Percentiles rank a stretch among this genome's conserved stretches.
These are phyloP conservation scores for Cryphonectria carpinicola DNA, from an alignment of 2,329 filamentous ascomycete genomes.

Conservation along the genomic window DNA sequence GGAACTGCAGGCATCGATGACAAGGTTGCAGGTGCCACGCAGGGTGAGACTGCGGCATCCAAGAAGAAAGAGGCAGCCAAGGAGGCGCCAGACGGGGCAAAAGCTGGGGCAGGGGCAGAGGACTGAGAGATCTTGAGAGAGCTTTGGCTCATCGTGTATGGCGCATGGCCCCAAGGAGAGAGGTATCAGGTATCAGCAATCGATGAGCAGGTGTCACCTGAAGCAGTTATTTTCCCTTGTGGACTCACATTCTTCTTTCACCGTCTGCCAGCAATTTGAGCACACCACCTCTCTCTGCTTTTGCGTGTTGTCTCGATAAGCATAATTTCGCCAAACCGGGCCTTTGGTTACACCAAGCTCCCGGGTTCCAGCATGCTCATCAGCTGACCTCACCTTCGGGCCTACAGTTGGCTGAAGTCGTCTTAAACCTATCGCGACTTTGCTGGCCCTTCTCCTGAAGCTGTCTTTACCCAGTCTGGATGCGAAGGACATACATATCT, in stretches of 20 bases:
- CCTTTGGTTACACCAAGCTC: background rate
- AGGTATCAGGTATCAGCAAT: background rate
- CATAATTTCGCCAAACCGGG: background rate
- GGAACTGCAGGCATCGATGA: slow-evolving; percentile 30
- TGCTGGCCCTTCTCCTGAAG: background rate
- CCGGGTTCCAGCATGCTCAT: background rate
- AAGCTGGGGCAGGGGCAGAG: slow-evolving; percentile 13
- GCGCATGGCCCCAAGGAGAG: background rate
- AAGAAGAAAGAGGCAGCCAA: slow-evolving; percentile 19
- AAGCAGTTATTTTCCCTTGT: background rate
- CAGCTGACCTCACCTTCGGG: background rate
- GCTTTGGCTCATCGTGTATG: background rate
- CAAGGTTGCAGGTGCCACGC: slow-evolving; percentile 36
- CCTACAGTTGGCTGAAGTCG: no score
- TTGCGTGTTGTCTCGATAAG: background rate
- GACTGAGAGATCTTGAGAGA: slow-evolving; percentile 3
- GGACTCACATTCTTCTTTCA: background rate
- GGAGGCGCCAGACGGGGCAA: slow-evolving; percentile 13
- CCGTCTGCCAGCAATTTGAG: background rate
- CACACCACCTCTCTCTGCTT: background rate
- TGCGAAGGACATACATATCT: background rate
- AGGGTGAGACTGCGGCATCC: slow-evolving; percentile 6
- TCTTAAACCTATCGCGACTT: background rate
- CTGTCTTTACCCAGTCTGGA: background rate
- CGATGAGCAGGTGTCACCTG: background rate